phyloP scores from a whole-genome alignment of 768 basidiomycete genomes.

The Solioccasus polychromus region DNA sequence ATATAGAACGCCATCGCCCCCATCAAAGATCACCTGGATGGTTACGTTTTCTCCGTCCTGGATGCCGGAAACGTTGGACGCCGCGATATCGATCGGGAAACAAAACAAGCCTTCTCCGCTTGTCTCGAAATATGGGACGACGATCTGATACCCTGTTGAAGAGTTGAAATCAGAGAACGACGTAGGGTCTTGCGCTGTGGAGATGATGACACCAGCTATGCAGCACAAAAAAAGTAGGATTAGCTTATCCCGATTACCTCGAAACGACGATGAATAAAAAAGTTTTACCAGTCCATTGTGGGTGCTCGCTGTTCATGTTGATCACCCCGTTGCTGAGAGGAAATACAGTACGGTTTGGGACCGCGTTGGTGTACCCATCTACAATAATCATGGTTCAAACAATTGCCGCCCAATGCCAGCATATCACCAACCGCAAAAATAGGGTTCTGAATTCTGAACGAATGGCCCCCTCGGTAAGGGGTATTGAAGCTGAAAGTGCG shows the following conservation, averaged over 20 bases:
- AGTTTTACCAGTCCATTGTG: conserved; percentile 50
- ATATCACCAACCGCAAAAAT: conserved; percentile 60
- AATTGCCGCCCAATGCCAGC: not conserved
- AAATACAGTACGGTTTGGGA: conserved; percentile 62
- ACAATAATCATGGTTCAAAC: conserved; percentile 3
- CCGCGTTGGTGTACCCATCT: conserved; percentile 63
- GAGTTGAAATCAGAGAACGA: conserved; percentile 63
- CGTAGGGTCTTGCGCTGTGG: conserved; percentile 55
- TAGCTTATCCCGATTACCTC: not conserved
- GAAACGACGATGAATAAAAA: not conserved
- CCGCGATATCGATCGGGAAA: conserved; percentile 59
- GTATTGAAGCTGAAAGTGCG: conserved; percentile 81
- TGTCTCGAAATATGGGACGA: conserved; percentile 48
- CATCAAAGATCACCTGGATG: conserved; percentile 62
- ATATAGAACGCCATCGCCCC: conserved; percentile 70
- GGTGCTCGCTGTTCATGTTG: conserved; percentile 63
- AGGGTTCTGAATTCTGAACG: conserved; percentile 51
- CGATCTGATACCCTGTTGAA: conserved; percentile 31
- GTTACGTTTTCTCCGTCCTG: conserved; percentile 71
- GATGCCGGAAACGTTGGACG: conserved; percentile 47
- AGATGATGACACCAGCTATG: conserved; percentile 53
- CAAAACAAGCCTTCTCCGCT: conserved; percentile 63
- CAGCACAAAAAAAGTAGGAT: conserved; percentile 6
- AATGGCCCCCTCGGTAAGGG: conserved; percentile 73
- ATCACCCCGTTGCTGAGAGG: conserved; percentile 64